phyloP scores from a whole-genome alignment of 148 eudicot species.

The Persicaria tinctoria region DNA sequence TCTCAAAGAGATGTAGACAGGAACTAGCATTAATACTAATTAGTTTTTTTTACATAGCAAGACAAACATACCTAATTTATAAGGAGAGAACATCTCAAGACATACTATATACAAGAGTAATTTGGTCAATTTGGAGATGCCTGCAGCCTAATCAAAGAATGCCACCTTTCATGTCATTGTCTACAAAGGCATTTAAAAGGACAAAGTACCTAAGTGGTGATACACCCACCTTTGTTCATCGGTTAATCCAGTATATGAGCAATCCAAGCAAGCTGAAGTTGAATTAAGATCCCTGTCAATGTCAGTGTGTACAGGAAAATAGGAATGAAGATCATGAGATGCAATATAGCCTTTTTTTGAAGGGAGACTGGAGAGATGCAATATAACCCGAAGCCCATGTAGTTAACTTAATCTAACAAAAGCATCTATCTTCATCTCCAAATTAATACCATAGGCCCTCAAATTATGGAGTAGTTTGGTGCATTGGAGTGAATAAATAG shows the following conservation, averaged over 20 bases:
- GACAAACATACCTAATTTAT: background rate
- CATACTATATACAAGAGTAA: background rate
- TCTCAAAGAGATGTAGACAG: background rate
- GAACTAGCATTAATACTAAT: background rate
- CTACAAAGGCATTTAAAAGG: background rate
- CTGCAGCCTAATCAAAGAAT: background rate
- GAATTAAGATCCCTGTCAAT: conserved; percentile 1
- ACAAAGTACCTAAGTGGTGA: background rate
- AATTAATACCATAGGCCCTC: too few relatives aligned
- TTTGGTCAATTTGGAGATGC: background rate
- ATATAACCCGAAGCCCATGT: background rate
- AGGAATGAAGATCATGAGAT: background rate
- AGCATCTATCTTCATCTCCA: too few relatives aligned
- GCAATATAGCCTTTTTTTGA: background rate
- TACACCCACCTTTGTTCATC: background rate
- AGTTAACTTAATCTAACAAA: too few relatives aligned
- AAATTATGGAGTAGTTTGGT: too few relatives aligned
- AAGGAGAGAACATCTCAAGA: background rate
- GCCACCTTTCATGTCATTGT: background rate
- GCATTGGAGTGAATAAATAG: too few relatives aligned
- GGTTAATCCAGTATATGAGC: background rate
- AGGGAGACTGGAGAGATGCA: too few relatives aligned
- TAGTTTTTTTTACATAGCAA: background rate
- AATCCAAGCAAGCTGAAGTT: background rate
- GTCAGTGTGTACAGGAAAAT: background rate